Conservation (phyloP, 148 eudicot genomes). For the Diospyros lotus region DNA sequence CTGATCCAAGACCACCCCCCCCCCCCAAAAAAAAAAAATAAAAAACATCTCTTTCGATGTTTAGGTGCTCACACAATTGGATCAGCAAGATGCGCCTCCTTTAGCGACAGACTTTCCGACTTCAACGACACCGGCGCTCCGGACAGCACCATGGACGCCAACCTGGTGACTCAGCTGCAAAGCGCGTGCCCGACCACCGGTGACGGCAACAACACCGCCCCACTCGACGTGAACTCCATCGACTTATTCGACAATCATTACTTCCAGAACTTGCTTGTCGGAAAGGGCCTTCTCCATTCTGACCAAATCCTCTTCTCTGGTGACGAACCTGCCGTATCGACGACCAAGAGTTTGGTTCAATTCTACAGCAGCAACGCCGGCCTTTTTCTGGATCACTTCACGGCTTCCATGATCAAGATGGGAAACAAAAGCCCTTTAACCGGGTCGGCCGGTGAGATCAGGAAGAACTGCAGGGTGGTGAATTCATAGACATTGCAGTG, state of each 20-base stretch:
- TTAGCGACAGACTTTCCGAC: slow-evolving; percentile 54
- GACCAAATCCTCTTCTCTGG: slow-evolving; percentile 63
- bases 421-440: slow-evolving; percentile 57
- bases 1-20: no score
- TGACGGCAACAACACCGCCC: slow-evolving; percentile 56
- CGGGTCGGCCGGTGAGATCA: slow-evolving; percentile 57
- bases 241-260: slow-evolving; percentile 77
- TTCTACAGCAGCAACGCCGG: slow-evolving; percentile 9
- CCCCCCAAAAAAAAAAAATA: no score
- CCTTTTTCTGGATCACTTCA: slow-evolving; percentile 32
- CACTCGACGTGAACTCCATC: slow-evolving; percentile 58
- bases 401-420: slow-evolving; percentile 67
- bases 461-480: slow-evolving; percentile 57
- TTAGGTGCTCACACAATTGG: slow-evolving; percentile 56
- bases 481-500: slow-evolving; percentile 26
- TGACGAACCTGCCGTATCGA: slow-evolving; percentile 20
- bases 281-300: slow-evolving; percentile 57
- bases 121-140: slow-evolving; percentile 56
- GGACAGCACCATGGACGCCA: slow-evolving; percentile 43
- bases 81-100: slow-evolving; percentile 48
- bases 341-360: slow-evolving; percentile 52
- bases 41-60: no score
- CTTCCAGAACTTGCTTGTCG: slow-evolving; percentile 52
- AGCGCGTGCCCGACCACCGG: slow-evolving; percentile 49
- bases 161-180: slow-evolving; percentile 46